These are phyloP conservation scores for Aegilops umbellulata DNA, from an alignment of 176 grass and related monocot species.

Conservation along the genomic window DNA sequence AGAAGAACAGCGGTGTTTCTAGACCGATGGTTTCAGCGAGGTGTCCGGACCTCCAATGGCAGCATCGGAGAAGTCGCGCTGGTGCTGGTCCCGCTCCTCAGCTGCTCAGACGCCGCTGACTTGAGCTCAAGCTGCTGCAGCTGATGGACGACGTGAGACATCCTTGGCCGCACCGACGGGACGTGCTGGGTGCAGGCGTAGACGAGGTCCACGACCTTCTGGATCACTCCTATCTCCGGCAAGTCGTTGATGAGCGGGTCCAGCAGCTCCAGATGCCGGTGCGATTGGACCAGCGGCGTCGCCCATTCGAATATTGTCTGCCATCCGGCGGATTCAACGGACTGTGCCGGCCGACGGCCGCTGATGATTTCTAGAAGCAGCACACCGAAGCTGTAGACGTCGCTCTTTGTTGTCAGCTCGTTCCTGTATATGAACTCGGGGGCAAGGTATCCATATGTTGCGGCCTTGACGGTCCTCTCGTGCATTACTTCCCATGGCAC, in stretches of 20 bases:
- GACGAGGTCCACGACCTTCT: slow-evolving; percentile 88
- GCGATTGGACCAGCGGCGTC: slow-evolving; percentile 80
- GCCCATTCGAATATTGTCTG: slow-evolving; percentile 98
- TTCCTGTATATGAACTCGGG: slow-evolving; percentile 97
- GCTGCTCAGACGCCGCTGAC: slow-evolving; percentile 56
- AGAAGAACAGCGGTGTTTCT: not conserved
- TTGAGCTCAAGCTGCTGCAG: slow-evolving; percentile 82
- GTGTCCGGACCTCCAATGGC: slow-evolving; percentile 75
- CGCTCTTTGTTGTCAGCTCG: slow-evolving; percentile 91
- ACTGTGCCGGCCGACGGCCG: slow-evolving; percentile 70
- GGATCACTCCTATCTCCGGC: slow-evolving; percentile 71
- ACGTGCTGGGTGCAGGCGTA: slow-evolving; percentile 96
- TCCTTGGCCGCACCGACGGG: slow-evolving; percentile 88
- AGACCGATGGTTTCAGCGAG: slow-evolving; percentile 36
- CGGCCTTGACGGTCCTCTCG: slow-evolving; percentile 83
- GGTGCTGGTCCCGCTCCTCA: slow-evolving; percentile 85
- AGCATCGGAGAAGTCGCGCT: slow-evolving; percentile 89
- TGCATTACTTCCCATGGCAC: slow-evolving; percentile 99
- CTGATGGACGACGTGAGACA: slow-evolving; percentile 97
- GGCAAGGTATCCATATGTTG: slow-evolving; percentile 90
- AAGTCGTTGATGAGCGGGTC: slow-evolving; percentile 82
- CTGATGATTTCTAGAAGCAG: slow-evolving; percentile 92
- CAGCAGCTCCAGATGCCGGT: slow-evolving; percentile 85
- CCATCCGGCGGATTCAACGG: slow-evolving; percentile 83
- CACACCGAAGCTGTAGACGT: slow-evolving; percentile 96